Evolutionary conservation across 176 grass and related monocot genomes (phyloP), one percentile per base, ranked within the genome.

Genomic region (Typha latifolia): DNA sequence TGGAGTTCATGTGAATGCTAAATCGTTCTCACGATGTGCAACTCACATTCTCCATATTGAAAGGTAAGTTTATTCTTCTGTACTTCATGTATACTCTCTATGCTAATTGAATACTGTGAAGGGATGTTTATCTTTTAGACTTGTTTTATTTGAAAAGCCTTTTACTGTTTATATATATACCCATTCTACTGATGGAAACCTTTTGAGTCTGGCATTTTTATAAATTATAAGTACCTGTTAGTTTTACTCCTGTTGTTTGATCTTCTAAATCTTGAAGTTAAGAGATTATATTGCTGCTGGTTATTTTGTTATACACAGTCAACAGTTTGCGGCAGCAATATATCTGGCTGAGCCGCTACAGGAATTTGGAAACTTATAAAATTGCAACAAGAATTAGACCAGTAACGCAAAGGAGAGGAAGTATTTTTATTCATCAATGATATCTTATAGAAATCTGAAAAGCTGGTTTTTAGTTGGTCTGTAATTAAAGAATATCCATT

Each of bases 1-100:
- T 56, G 89, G 77, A 80, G 69, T 97, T 64, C 77, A 84, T 86
- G 74, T 85, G 55, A 86, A 79, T 64, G 57, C 78, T 48, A 86
- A 89, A 62, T 79, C 84, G 72, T 82, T 84, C 24, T 64, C 48
- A 52, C 70, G 4, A 48, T 66, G 81, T 81, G 70, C 82, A 79
- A 89, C 77, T 78, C 84, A 86, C 75, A 78, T 97, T 80, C 75
- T 97, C 69, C 89, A 92, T 74, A 75, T 92, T 64, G 93, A 97
- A 84, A 92, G 93, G 93, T 83, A 89, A 84, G 71, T 55, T 47
- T 26, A 51, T 67, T 67, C 68, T 72, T 19, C 19, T 61, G 77
- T 77, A 8, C 23, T n/a, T 22, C 59, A 31, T 67, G 24, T 70
- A 21, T 82, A 73, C 63, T 67, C 53, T 29, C 70, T 70, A 27